Percentiles rank a stretch among this genome's conserved stretches.
Conservation (phyloP, 2,329 filamentous ascomycete genomes). For the Atkinsonella texensis region DNA sequence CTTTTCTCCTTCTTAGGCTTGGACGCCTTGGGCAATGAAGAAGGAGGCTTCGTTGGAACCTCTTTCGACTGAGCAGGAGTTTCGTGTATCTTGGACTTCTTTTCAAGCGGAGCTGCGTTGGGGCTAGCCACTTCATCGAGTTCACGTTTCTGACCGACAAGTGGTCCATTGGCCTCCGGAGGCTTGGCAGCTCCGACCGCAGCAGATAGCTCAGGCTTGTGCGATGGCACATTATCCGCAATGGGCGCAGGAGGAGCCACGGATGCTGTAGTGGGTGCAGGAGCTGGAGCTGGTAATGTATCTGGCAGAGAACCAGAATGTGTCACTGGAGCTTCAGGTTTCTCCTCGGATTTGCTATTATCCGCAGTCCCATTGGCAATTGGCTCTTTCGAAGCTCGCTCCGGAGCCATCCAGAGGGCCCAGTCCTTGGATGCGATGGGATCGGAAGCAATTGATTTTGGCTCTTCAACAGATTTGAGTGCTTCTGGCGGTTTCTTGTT, state of each 20-base stretch:
- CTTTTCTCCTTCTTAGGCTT: slow-evolving; percentile 27
- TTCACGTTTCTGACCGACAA: slow-evolving; percentile 27
- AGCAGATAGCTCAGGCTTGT: background rate
- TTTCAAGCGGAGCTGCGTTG: slow-evolving; percentile 16
- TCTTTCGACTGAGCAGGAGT: background rate
- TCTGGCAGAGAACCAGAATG: slow-evolving; percentile 6
- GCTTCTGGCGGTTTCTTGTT: slow-evolving; percentile 6
- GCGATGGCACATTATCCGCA: background rate
- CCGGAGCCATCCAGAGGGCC: background rate
- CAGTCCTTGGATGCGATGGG: background rate
- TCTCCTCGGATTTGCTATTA: background rate
- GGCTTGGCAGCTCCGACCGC: slow-evolving; percentile 8
- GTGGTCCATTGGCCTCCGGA: slow-evolving; percentile 11
- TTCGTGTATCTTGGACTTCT: slow-evolving; percentile 29
- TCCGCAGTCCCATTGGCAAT: background rate
- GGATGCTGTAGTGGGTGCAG: slow-evolving; percentile 4
- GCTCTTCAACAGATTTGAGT: slow-evolving; percentile 3
- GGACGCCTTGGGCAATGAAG: slow-evolving; percentile 15
- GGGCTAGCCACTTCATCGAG: slow-evolving; percentile 19
- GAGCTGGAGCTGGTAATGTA: slow-evolving; percentile 5
- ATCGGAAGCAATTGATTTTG: background rate
- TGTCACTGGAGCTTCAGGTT: slow-evolving; percentile 3
- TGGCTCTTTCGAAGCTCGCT: background rate
- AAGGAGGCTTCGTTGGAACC: background rate
- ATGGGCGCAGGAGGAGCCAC: slow-evolving; percentile 3